These are phyloP conservation scores for Lachnellula hyalina DNA, from an alignment of 2,329 filamentous ascomycete genomes.

Conservation along the genomic window DNA sequence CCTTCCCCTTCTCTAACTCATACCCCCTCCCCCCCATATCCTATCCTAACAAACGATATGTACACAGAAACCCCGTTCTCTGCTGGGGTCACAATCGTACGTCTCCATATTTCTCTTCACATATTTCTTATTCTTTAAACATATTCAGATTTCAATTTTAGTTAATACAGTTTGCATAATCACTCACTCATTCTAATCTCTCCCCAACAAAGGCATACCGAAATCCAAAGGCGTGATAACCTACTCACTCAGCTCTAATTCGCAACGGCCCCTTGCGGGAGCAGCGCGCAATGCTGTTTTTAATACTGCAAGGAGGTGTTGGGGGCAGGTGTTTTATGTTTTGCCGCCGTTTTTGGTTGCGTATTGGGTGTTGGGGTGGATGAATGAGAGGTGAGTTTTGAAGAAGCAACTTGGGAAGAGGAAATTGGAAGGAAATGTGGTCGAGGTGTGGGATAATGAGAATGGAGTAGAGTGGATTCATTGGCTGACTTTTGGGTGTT, in stretches of 20 bases:
- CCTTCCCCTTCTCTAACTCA: neutral
- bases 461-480: neutral
- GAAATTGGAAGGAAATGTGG: too few species aligned
- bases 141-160: neutral
- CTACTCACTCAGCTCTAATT: slow-evolving; percentile 78
- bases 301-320: slow-evolving; percentile 84
- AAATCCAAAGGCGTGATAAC: slow-evolving; percentile 55
- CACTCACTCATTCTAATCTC: too few species aligned
- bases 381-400: slow-evolving; percentile 68
- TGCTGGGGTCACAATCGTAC: slow-evolving; percentile 1
- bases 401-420: too few species aligned
- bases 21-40: neutral
- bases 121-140: neutral
- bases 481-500: neutral
- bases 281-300: slow-evolving; percentile 75
- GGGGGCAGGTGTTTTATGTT: slow-evolving; percentile 80
- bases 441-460: neutral
- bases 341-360: slow-evolving; percentile 70
- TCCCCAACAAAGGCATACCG: slow-evolving; percentile 1
- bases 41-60: neutral
- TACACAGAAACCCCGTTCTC: neutral
- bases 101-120: neutral
- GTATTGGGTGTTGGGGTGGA: slow-evolving; percentile 84
- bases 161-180: neutral
- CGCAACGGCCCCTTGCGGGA: slow-evolving; percentile 77